Percentiles rank a stretch among this genome's conserved stretches.
phyloP scores from a whole-genome alignment of 257 asterid genomes.

The Solanum etuberosum region DNA sequence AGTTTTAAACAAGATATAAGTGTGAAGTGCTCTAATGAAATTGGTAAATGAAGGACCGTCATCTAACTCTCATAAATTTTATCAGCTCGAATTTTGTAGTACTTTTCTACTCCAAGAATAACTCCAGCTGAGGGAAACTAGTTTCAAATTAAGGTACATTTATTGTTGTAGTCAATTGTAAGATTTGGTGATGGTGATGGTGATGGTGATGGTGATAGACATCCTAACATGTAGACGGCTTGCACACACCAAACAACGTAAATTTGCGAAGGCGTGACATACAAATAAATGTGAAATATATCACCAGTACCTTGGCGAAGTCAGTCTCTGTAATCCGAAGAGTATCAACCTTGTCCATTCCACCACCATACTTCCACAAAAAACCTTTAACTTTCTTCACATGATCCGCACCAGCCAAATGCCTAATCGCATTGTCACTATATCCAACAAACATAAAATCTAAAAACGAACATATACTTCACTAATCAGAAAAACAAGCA shows the following conservation, averaged over 20 bases:
- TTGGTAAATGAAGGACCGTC: not conserved
- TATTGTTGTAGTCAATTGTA: not conserved
- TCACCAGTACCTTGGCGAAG: conserved; percentile 40
- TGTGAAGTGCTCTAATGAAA: not conserved
- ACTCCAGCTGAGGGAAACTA: not conserved
- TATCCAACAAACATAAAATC: conserved; percentile 9
- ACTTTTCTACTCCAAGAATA: not conserved
- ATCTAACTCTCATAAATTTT: not conserved
- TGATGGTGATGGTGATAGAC: not conserved
- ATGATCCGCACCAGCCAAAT: conserved; percentile 76
- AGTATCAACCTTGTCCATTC: conserved; percentile 40
- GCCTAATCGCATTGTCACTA: conserved; percentile 58
- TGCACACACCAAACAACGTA: not conserved
- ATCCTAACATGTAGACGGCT: not conserved
- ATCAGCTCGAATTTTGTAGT: not conserved
- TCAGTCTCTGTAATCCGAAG: conserved; percentile 50
- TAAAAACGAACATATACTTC: not conserved
- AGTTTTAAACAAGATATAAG: not conserved
- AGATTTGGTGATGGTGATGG: not conserved
- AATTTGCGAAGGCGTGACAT: not conserved
- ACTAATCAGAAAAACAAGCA: not conserved
- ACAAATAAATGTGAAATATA: not conserved
- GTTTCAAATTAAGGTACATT: not conserved
- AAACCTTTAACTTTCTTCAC: conserved; percentile 66
- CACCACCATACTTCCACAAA: conserved; percentile 77